Evolutionary conservation across 306 rosid species (phyloP).

Genomic region (Casuarina glauca): DNA sequence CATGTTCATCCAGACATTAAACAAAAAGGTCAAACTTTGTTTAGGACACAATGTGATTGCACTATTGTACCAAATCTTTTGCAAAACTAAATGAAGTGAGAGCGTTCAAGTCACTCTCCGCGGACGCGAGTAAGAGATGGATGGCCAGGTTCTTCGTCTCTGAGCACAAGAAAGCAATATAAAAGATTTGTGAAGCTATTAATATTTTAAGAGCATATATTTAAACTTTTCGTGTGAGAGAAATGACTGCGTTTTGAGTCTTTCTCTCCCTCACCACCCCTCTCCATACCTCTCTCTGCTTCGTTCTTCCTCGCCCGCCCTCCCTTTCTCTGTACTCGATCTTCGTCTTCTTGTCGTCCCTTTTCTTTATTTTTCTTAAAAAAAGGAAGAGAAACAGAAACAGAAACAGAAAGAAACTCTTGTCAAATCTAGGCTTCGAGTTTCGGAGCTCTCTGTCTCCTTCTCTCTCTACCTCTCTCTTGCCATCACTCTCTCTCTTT

Average conservation of each 20-base stretch:
- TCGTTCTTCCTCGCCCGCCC: conserved; percentile 26
- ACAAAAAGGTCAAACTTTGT: not conserved
- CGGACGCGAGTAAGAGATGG: conserved; percentile 23
- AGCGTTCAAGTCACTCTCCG: conserved; percentile 49
- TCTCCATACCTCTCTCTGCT: not conserved
- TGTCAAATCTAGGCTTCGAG: conserved; percentile 30
- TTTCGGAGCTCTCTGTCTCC: conserved; percentile 7
- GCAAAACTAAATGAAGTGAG: no score
- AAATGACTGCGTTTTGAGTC: conserved; percentile 63
- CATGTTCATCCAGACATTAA: not conserved
- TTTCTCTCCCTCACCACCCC: conserved; percentile 9
- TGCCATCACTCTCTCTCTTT: not conserved
- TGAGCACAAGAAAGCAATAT: conserved; percentile 37
- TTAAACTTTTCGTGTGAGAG: conserved; percentile 48
- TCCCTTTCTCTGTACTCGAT: conserved; percentile 58
- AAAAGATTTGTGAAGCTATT: conserved; percentile 37
- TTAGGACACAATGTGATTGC: not conserved
- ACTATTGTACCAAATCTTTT: not conserved
- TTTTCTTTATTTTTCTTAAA: conserved; percentile 1
- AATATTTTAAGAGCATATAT: conserved; percentile 35
- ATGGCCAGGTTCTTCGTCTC: conserved; percentile 18
- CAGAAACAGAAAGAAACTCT: not conserved
- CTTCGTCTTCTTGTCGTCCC: conserved; percentile 20
- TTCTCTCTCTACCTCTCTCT: not conserved
- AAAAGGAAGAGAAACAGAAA: not conserved